phyloP scores from a whole-genome alignment of 1,139 yeast species.

The Nakaseomyces kungkrabaensis region DNA sequence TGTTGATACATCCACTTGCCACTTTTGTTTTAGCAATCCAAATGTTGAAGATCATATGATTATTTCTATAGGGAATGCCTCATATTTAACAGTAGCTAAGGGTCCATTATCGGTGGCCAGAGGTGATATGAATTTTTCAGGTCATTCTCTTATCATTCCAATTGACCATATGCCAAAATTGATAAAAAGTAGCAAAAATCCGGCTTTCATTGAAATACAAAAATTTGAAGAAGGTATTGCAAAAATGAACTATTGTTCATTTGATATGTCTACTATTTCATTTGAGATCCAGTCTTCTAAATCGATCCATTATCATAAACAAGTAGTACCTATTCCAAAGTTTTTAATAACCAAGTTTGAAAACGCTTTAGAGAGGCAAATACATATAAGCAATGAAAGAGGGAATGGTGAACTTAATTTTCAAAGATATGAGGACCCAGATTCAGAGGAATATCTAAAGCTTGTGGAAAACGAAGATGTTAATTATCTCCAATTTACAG shows the following conservation, averaged over 20 bases:
- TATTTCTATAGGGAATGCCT: slow-evolving; percentile 55
- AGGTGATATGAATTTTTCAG: slow-evolving; percentile 46
- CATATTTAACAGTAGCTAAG: slow-evolving; percentile 72
- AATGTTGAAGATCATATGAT: slow-evolving; percentile 73
- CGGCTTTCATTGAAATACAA: slow-evolving; percentile 34
- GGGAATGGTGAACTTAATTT: slow-evolving; percentile 39
- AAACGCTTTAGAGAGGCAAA: slow-evolving; percentile 34
- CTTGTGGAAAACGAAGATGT: slow-evolving; percentile 32
- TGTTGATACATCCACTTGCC: slow-evolving; percentile 54
- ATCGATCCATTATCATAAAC: slow-evolving; percentile 59
- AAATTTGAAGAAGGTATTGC: slow-evolving; percentile 39
- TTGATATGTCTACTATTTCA: slow-evolving; percentile 39
- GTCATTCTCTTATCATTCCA: slow-evolving; percentile 80
- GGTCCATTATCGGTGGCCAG: slow-evolving; percentile 65
- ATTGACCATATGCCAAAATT: slow-evolving; percentile 55
- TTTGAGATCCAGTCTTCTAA: slow-evolving; percentile 51
- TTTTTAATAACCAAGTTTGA: slow-evolving; percentile 34
- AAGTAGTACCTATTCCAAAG: slow-evolving; percentile 49
- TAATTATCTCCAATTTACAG: slow-evolving; percentile 32
- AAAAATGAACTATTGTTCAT: slow-evolving; percentile 36
- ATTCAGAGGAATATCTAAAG: slow-evolving; percentile 16
- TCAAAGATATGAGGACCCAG: slow-evolving; percentile 20
- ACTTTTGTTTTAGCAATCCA: slow-evolving; percentile 78
- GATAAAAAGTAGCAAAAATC: slow-evolving; percentile 25
- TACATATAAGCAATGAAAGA: slow-evolving; percentile 40